Evolutionary conservation across 768 basidiomycete species (phyloP).

Genomic region (Trametes coccinea): DNA sequence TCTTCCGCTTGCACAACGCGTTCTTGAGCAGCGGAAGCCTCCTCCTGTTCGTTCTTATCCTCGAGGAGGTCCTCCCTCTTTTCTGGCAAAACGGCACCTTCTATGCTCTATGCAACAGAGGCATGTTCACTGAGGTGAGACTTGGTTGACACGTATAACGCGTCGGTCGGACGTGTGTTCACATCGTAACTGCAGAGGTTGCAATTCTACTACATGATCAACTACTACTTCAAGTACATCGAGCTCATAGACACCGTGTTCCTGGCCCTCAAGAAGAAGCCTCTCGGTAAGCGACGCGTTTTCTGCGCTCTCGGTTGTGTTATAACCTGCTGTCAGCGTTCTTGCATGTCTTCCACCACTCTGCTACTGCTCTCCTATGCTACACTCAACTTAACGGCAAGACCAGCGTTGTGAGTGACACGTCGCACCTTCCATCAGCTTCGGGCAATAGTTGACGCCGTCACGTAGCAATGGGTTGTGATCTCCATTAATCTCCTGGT

Average conservation of each 20-base stretch:
- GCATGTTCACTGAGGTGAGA: conserved; percentile 84
- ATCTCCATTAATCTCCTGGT: conserved; percentile 89
- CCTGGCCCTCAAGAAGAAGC: conserved; percentile 97
- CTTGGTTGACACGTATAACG: neutral
- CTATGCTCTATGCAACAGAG: conserved; percentile 71
- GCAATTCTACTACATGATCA: conserved; percentile 98
- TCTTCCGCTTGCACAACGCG: conserved; percentile 91
- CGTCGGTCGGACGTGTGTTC: neutral
- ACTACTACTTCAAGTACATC: conserved; percentile 98
- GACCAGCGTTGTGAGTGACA: conserved; percentile 81
- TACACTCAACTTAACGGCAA: conserved; percentile 92
- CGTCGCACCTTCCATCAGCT: neutral
- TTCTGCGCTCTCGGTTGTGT: neutral
- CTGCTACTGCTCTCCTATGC: conserved; percentile 94
- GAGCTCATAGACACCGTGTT: conserved; percentile 97
- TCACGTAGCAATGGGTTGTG: conserved; percentile 89
- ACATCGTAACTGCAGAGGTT: conserved; percentile 56
- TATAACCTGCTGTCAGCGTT: conserved; percentile 53
- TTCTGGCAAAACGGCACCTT: conserved; percentile 70
- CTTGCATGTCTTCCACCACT: conserved; percentile 98
- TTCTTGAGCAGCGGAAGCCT: conserved; percentile 82
- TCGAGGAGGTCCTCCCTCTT: conserved; percentile 88
- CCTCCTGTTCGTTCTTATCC: conserved; percentile 84
- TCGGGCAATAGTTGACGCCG: neutral
- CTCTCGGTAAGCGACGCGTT: conserved; percentile 62